Percentiles rank a stretch among this genome's conserved stretches.
Evolutionary conservation across 345 rosid genomes (phyloP).

Genomic region (Triadica sebifera): DNA sequence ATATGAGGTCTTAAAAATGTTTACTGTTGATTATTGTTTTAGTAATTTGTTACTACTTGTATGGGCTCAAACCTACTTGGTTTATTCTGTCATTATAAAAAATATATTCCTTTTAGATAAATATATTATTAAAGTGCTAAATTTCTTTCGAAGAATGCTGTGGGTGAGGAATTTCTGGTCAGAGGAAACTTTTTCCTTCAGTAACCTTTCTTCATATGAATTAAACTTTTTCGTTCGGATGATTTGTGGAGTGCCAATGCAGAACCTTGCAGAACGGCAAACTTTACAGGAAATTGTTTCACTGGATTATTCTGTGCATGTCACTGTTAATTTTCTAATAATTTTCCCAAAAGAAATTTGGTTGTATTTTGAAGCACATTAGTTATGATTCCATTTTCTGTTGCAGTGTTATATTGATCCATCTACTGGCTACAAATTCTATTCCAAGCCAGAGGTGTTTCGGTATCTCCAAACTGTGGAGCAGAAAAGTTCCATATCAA

Average conservation of each 20-base stretch:
- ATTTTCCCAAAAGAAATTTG: neutral
- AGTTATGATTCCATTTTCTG: slow-evolving; percentile 4
- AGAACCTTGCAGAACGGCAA: too few species aligned
- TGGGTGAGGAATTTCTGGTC: neutral
- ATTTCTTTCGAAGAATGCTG: slow-evolving; percentile 2
- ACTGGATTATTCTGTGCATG: slow-evolving; percentile 1
- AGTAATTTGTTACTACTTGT: neutral
- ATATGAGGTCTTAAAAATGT: neutral
- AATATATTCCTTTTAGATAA: neutral
- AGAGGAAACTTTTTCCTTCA: neutral
- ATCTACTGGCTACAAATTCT: slow-evolving; percentile 33
- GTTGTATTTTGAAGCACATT: neutral
- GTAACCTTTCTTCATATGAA: neutral
- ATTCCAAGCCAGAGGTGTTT: slow-evolving; percentile 42
- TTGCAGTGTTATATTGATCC: slow-evolving; percentile 38
- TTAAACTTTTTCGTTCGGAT: neutral
- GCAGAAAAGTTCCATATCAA: slow-evolving; percentile 11
- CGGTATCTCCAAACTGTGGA: slow-evolving; percentile 26
- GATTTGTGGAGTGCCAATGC: neutral
- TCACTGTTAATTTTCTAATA: neutral
- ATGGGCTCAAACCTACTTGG: neutral
- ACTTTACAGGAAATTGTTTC: neutral
- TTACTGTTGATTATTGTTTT: neutral
- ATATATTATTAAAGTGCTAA: neutral
- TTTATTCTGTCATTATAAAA: neutral